A percentile compares a stretch with the other conserved stretches of the same genome.
Evolutionary conservation across 352 stramenopile species (phyloP).

Genomic region (Phytophthora europaea): DNA sequence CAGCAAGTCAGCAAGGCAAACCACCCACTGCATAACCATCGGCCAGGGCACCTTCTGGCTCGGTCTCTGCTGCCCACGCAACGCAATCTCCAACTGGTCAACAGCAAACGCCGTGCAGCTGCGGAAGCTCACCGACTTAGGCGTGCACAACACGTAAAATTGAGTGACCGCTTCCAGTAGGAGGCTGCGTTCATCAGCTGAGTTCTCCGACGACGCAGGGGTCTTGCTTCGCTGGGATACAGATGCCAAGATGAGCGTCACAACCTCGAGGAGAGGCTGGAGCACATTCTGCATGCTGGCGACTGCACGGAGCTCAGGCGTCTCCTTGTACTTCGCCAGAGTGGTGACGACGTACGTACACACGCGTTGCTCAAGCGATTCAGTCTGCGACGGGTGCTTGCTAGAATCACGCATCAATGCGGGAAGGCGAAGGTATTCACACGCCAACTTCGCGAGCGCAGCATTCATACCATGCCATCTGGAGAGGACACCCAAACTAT

Average conservation of each 20-base stretch:
- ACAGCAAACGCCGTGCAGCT: constrained; percentile 81
- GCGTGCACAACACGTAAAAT: constrained; percentile 75
- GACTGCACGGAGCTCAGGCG: constrained; percentile 64
- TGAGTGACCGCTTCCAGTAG: constrained; percentile 70
- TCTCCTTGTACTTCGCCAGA: constrained; percentile 72
- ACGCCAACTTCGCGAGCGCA: constrained; percentile 73
- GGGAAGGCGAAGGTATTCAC: constrained; percentile 53
- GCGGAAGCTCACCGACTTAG: constrained; percentile 78
- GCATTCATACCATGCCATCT: constrained; percentile 84
- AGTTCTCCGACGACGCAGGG: constrained; percentile 1
- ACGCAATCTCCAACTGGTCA: constrained; percentile 59
- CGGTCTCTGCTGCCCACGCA: constrained; percentile 39
- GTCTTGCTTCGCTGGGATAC: constrained; percentile 7
- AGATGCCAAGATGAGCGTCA: constrained; percentile 59
- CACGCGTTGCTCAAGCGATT: constrained; percentile 55
- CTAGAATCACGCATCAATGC: constrained; percentile 26
- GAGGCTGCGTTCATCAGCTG: constrained; percentile 40
- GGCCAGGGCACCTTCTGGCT: constrained; percentile 56
- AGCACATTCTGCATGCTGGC: constrained; percentile 75
- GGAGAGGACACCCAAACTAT: constrained; percentile 51
- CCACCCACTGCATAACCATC: constrained; percentile 77
- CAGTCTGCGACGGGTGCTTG: constrained; percentile 17
- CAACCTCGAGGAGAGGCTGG: constrained; percentile 63
- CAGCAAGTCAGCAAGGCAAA: constrained; percentile 72
- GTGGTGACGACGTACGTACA: constrained; percentile 64